These are phyloP conservation scores for Tephrocybe sp. DNA, from an alignment of 768 basidiomycete species.

Conservation along the genomic window DNA sequence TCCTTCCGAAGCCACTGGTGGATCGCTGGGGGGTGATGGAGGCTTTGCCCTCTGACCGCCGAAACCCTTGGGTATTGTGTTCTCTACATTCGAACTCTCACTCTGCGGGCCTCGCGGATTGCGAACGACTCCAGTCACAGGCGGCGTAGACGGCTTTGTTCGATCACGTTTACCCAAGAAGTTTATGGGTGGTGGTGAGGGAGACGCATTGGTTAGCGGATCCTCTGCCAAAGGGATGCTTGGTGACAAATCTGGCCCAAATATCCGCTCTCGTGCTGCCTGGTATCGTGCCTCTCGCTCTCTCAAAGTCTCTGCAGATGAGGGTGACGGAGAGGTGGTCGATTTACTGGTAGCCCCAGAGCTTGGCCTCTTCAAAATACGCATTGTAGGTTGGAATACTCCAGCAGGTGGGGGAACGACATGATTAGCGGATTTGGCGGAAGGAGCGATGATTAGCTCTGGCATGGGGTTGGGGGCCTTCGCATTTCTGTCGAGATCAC, in stretches of 20 bases:
- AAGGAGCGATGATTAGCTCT: slow-evolving; percentile 43
- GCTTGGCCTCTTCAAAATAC: slow-evolving; percentile 68
- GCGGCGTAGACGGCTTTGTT: neutral
- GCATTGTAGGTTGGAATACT: slow-evolving; percentile 60
- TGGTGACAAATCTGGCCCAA: slow-evolving; percentile 34
- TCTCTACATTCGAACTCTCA: neutral
- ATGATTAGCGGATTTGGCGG: slow-evolving; percentile 30
- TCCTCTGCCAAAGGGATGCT: neutral
- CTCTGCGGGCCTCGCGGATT: slow-evolving; percentile 20
- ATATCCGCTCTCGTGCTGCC: slow-evolving; percentile 72
- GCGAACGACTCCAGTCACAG: slow-evolving; percentile 19
- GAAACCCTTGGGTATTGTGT: slow-evolving; percentile 20
- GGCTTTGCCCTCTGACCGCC: slow-evolving; percentile 17
- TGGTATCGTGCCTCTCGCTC: slow-evolving; percentile 74
- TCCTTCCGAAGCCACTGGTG: neutral
- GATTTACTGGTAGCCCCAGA: slow-evolving; percentile 27
- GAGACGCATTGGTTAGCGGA: neutral
- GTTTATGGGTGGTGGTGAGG: neutral
- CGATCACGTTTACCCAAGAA: slow-evolving; percentile 7
- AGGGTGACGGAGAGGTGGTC: slow-evolving; percentile 22
- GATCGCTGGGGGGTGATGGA: neutral
- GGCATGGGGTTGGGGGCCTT: slow-evolving; percentile 68
- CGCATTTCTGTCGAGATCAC: slow-evolving; percentile 42
- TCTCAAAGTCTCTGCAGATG: slow-evolving; percentile 39
- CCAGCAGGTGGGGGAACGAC: slow-evolving; percentile 49